Evolutionary conservation across 768 basidiomycete genomes (phyloP), one percentile per base, ranked within the genome.

Genomic region (Lenzites betulinus): DNA sequence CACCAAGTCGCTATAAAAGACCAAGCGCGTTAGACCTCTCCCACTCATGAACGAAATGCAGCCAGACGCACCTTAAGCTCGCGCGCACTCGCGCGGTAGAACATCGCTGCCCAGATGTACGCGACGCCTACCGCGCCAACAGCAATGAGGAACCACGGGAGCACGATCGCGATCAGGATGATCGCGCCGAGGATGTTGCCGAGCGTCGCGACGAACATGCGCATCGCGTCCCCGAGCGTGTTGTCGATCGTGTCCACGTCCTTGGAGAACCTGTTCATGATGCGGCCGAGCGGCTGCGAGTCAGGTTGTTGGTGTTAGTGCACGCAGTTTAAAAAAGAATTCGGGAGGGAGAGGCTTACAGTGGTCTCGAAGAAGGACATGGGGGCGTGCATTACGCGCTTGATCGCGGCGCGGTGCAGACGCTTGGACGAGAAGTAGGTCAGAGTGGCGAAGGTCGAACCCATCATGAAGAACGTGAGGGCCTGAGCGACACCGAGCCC

Each of bases 331-430:
- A 2, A 15, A 28, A 2, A 12, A 18, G 44, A 33, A 22, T 25
- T 7, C 25, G 7, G 22, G 33, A 3, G 25, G 25, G 25, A 25
- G 38, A 41, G 43, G 67, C 78, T 66, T 67, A 87, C 86, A 6
- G 90, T 92, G 1, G 88, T 93, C 69, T 95, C 94, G 69, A 93
- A 95, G 77, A 93, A 95, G 7, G 85, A 86, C 88, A 92, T 93
- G 0, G 93, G 93, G 0, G 92, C 91, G 70, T 87, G 83, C 81
- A 95, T 83, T 49, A 94, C 82, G 22, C 87, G 83, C 8, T 77
- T 74, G 55, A 91, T 82, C 6, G 90, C 86, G 60, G 73, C 75
- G 60, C 74, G 78, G 68, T 93, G 89, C 38, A 95, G 71, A 2
- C 73, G 70, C 68, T 83, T 83, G 7, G 93, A 95, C 2, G 93